A percentile compares a stretch with the other conserved stretches of the same genome.
Evolutionary conservation across 2,329 filamentous ascomycete genomes (phyloP).

Genomic region (Colletotrichum sp.): DNA sequence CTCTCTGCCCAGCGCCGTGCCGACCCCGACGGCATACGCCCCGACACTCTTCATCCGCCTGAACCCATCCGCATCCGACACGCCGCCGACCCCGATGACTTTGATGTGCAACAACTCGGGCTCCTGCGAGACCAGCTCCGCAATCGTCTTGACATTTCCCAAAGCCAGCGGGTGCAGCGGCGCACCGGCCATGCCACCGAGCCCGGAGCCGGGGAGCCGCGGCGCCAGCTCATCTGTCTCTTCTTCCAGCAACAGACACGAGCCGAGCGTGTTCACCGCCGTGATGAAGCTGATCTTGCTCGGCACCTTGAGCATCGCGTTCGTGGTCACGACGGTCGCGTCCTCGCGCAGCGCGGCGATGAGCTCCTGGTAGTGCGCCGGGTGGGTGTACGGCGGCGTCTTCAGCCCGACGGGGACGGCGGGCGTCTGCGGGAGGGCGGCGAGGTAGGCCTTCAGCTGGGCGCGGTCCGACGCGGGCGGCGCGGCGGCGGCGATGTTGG

Average conservation of each 20-base stretch:
- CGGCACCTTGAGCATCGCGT: slow-evolving; percentile 12
- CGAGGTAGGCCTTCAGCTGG: slow-evolving; percentile 61
- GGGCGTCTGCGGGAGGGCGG: slow-evolving; percentile 43
- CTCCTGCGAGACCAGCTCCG: slow-evolving; percentile 59
- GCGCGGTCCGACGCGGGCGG: slow-evolving; percentile 71
- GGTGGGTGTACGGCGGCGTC: slow-evolving; percentile 77
- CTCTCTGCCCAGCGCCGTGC: slow-evolving; percentile 69
- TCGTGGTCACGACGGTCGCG: slow-evolving; percentile 8
- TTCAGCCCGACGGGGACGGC: slow-evolving; percentile 66
- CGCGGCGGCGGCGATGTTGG: slow-evolving; percentile 72
- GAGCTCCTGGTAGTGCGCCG: slow-evolving; percentile 66
- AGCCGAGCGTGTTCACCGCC: slow-evolving; percentile 75
- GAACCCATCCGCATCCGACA: slow-evolving; percentile 67
- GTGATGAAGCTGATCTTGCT: slow-evolving; percentile 68
- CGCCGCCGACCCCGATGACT: slow-evolving; percentile 77
- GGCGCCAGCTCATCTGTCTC: slow-evolving; percentile 6
- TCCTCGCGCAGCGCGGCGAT: slow-evolving; percentile 49
- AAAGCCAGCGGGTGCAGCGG: slow-evolving; percentile 75
- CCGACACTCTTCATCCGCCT: slow-evolving; percentile 71
- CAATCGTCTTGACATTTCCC: slow-evolving; percentile 76
- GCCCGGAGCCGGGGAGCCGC: slow-evolving; percentile 58
- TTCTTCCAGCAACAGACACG: slow-evolving; percentile 61
- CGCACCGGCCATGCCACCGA: slow-evolving; percentile 76
- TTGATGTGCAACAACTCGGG: slow-evolving; percentile 55
- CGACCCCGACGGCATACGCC: slow-evolving; percentile 70